A percentile compares a stretch with the other conserved stretches of the same genome.
These are phyloP conservation scores for Trametes coccinea DNA, from an alignment of 768 basidiomycete species.

Conservation along the genomic window DNA sequence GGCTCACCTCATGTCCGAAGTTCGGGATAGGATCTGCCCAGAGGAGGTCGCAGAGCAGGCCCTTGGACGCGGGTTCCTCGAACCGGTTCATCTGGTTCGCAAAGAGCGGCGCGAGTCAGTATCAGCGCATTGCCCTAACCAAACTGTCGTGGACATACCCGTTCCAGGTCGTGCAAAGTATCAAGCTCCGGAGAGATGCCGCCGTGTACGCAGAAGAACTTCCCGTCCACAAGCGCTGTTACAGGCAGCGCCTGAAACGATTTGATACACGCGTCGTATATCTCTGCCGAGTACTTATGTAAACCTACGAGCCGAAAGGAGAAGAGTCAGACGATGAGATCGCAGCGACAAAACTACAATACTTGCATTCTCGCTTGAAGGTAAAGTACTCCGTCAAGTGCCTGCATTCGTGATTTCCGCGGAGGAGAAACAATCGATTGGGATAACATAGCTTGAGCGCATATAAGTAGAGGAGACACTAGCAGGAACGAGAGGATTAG, in stretches of 20 bases:
- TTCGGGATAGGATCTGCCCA: slow-evolving; percentile 94
- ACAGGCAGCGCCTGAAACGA: slow-evolving; percentile 91
- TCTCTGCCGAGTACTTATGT: slow-evolving; percentile 82
- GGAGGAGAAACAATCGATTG: slow-evolving; percentile 74
- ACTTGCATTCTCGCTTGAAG: slow-evolving; percentile 93
- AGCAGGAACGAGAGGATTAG: background rate
- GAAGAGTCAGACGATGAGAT: too few relatives aligned
- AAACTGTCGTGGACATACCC: slow-evolving; percentile 38
- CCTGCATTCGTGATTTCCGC: slow-evolving; percentile 97
- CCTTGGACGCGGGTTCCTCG: slow-evolving; percentile 89
- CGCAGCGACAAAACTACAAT: background rate
- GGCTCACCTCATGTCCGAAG: slow-evolving; percentile 82
- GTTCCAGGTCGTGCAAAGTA: slow-evolving; percentile 71
- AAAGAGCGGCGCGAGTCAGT: background rate
- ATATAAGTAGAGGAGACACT: slow-evolving; percentile 93
- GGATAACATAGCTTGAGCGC: slow-evolving; percentile 92
- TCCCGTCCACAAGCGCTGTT: slow-evolving; percentile 87
- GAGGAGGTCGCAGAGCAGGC: slow-evolving; percentile 89
- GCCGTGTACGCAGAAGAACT: slow-evolving; percentile 98
- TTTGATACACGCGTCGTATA: slow-evolving; percentile 91
- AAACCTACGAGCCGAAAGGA: slow-evolving; percentile 51
- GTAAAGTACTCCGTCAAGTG: slow-evolving; percentile 98
- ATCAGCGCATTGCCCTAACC: background rate
- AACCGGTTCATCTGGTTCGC: slow-evolving; percentile 78
- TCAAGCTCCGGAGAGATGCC: slow-evolving; percentile 88